Conservation (phyloP, 2,329 filamentous ascomycete species). For the Xylaria arbuscula region DNA sequence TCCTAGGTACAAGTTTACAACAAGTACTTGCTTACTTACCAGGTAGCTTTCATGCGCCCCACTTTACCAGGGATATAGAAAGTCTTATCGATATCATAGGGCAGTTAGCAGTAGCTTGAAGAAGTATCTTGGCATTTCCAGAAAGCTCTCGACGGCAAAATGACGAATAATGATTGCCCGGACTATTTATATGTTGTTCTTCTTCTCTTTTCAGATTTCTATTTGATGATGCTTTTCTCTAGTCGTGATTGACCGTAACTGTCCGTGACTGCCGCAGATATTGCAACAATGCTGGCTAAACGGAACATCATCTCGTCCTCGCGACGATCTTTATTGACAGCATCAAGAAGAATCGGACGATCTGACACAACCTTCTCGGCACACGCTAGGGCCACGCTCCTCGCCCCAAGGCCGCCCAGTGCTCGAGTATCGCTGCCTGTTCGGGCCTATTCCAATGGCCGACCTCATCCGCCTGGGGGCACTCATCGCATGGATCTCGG, state of each 20-base stretch:
- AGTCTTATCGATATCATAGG: conserved; percentile 41
- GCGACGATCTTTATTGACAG: conserved; percentile 49
- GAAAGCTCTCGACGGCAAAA: conserved; percentile 46
- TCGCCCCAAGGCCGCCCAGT: conserved; percentile 37
- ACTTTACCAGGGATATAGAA: neutral
- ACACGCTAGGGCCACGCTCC: conserved; percentile 42
- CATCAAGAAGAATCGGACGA: conserved; percentile 43
- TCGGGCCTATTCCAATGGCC: conserved; percentile 73
- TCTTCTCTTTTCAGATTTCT: conserved; percentile 5
- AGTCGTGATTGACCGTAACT: neutral
- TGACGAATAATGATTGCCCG: conserved; percentile 21
- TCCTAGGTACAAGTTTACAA: no score
- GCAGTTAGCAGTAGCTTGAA: conserved; percentile 4
- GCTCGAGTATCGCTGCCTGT: conserved; percentile 39
- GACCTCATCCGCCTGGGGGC: conserved; percentile 88
- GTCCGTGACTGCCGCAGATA: neutral
- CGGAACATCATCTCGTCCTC: conserved; percentile 53
- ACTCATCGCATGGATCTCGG: conserved; percentile 94
- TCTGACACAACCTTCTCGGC: conserved; percentile 41
- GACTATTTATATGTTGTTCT: conserved; percentile 32
- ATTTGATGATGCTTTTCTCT: neutral
- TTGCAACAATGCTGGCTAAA: conserved; percentile 55
- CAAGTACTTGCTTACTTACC: no score
- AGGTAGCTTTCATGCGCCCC: neutral
- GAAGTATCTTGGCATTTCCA: conserved; percentile 44